A percentile compares a stretch with the other conserved stretches of the same genome.
Conservation (phyloP, 164 flowering plant genomes). For the Saururus chinensis region DNA sequence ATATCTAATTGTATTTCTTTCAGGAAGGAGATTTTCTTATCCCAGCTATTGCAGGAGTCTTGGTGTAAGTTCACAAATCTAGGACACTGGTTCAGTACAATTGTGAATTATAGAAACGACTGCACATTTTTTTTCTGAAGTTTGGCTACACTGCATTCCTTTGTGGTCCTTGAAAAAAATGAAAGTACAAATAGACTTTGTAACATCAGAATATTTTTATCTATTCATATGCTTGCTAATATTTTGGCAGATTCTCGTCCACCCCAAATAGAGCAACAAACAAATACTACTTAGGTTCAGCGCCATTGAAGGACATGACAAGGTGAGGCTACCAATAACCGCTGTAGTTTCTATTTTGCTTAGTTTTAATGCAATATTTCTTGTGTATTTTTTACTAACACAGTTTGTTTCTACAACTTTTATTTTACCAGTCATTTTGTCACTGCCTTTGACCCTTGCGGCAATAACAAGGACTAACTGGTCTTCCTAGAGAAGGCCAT, state of each 20-base stretch:
- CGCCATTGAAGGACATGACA: conserved; percentile 91
- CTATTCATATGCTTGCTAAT: background rate
- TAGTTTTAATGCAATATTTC: no score
- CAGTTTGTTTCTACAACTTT: background rate
- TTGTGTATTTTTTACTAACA: background rate
- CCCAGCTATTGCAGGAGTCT: conserved; percentile 58
- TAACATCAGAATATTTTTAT: no score
- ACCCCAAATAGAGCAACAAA: conserved; percentile 73
- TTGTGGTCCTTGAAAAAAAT: no score
- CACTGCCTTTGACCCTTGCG: conserved; percentile 86
- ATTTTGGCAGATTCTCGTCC: conserved; percentile 71
- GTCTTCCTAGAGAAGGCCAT: conserved; percentile 79
- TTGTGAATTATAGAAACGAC: no score
- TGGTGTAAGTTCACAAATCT: conserved; percentile 48
- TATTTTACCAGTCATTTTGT: conserved; percentile 73
- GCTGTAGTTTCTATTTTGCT: background rate
- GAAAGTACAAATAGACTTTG: background rate
- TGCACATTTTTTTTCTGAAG: no score
- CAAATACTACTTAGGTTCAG: conserved; percentile 94
- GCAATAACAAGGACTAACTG: conserved; percentile 87
- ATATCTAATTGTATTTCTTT: conserved; percentile 1
- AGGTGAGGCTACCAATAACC: conserved; percentile 23
- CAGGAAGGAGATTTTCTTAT: conserved; percentile 57
- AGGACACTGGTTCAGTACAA: background rate
- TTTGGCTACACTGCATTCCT: no score